phyloP scores from a whole-genome alignment of 2,329 filamentous ascomycete genomes.

The Aureobasidium sp. region DNA sequence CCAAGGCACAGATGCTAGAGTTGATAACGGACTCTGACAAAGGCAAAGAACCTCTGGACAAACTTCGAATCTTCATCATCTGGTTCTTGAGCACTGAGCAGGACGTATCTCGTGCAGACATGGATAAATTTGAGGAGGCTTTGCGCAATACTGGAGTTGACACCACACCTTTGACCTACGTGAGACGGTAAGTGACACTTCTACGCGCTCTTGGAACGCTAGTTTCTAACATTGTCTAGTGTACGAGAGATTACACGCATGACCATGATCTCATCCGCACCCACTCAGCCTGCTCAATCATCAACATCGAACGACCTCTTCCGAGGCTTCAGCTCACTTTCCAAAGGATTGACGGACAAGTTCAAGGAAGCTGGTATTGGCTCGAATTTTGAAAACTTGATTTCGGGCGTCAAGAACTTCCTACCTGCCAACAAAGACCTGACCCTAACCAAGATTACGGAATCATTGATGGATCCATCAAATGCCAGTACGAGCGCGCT shows the following conservation, averaged over 20 bases:
- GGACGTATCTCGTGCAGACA: slow-evolving; percentile 72
- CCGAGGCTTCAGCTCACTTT: slow-evolving; percentile 85
- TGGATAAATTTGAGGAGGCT: slow-evolving; percentile 78
- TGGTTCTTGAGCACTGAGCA: slow-evolving; percentile 94
- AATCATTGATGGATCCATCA: slow-evolving; percentile 94
- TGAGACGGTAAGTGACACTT: slow-evolving; percentile 60
- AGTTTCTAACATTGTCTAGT: slow-evolving; percentile 31
- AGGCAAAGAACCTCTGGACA: slow-evolving; percentile 77
- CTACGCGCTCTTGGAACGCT: background rate
- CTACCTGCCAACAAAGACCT: slow-evolving; percentile 92
- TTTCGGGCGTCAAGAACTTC: slow-evolving; percentile 96
- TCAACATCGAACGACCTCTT: slow-evolving; percentile 68
- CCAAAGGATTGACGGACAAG: slow-evolving; percentile 82
- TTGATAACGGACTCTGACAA: slow-evolving; percentile 73
- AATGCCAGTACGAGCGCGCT: slow-evolving; percentile 86
- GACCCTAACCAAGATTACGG: slow-evolving; percentile 94
- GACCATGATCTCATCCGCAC: slow-evolving; percentile 91
- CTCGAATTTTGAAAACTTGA: slow-evolving; percentile 85
- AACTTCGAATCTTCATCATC: slow-evolving; percentile 89
- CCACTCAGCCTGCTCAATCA: slow-evolving; percentile 54
- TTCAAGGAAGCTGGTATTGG: slow-evolving; percentile 84
- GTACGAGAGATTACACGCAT: slow-evolving; percentile 93
- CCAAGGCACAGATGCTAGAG: slow-evolving; percentile 80
- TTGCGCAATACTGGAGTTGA: slow-evolving; percentile 68
- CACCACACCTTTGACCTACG: slow-evolving; percentile 69